A percentile compares a stretch with the other conserved stretches of the same genome.
Conservation (phyloP, 2,329 filamentous ascomycete genomes). For the Botryosphaeria agaves region DNA sequence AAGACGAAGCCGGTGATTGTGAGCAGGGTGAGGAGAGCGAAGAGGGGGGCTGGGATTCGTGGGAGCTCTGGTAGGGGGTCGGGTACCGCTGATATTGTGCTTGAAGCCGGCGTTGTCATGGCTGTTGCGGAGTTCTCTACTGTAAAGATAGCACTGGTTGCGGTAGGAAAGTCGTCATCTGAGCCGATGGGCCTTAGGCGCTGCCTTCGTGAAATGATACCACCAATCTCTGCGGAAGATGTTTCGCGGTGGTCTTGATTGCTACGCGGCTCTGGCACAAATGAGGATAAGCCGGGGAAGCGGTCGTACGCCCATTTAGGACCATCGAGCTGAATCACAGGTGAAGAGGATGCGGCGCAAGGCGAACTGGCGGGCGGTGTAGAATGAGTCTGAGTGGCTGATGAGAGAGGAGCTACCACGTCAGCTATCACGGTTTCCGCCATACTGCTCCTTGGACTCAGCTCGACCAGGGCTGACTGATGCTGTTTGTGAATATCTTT, state of each 20-base stretch:
- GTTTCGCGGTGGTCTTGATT: background rate
- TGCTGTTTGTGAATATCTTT: too few species aligned
- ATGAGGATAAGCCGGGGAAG: background rate
- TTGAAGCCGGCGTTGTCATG: background rate
- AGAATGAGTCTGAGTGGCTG: background rate
- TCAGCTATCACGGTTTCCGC: background rate
- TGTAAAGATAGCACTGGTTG: constrained; percentile 1
- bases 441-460: background rate
- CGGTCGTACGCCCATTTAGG: too few species aligned
- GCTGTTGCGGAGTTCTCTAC: constrained; percentile 4
- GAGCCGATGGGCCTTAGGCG: background rate
- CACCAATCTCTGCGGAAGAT: background rate
- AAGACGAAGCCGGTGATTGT: constrained; percentile 4
- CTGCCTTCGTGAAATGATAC: background rate
- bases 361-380: background rate
- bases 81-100: constrained; percentile 1
- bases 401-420: background rate
- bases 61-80: constrained; percentile 4
- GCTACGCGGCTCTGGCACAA: background rate
- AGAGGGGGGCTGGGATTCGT: constrained; percentile 3
- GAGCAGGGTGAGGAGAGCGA: constrained; percentile 2
- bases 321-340: background rate
- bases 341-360: background rate
- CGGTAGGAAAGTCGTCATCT: background rate
- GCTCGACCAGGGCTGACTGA: too few species aligned